phyloP scores from a whole-genome alignment of 257 asterid species.

The Solanum pinnatisectum region DNA sequence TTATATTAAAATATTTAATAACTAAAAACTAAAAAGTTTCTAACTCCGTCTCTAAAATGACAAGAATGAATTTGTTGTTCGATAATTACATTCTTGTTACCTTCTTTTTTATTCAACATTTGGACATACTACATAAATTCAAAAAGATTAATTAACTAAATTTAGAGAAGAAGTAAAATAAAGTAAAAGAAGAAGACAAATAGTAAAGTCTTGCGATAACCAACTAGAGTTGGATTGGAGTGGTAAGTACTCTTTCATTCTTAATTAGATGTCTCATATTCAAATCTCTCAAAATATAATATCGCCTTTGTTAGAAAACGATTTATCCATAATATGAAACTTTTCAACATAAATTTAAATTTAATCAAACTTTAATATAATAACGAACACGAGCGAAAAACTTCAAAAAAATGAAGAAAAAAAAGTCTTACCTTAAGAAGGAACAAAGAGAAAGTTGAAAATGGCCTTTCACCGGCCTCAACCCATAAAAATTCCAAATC shows the following conservation, averaged over 20 bases:
- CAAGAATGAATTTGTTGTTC: background rate
- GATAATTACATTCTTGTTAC: background rate
- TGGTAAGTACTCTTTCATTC: no score
- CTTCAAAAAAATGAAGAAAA: fast-evolving
- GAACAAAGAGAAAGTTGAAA: conserved; percentile 56
- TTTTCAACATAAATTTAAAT: fast-evolving
- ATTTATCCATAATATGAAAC: no score
- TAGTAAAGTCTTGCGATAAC: background rate
- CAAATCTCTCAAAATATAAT: fast-evolving
- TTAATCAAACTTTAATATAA: fast-evolving
- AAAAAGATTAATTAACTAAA: background rate
- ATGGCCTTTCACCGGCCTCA: conserved; percentile 58
- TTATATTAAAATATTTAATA: background rate
- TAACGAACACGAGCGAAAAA: no score
- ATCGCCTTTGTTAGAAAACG: fast-evolving
- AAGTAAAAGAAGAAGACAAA: background rate
- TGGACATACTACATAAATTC: background rate
- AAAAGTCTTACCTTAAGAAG: conserved; percentile 3
- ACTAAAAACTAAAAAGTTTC: no score
- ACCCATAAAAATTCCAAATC: conserved; percentile 7
- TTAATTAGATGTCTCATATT: no score
- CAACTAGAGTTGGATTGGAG: no score
- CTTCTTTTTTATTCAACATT: background rate
- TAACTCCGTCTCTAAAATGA: background rate
- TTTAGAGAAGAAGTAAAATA: background rate